Evolutionary conservation across 176 grass and related monocot species (phyloP), one percentile per base, ranked within the genome.

Genomic region (Leersia perrieri): DNA sequence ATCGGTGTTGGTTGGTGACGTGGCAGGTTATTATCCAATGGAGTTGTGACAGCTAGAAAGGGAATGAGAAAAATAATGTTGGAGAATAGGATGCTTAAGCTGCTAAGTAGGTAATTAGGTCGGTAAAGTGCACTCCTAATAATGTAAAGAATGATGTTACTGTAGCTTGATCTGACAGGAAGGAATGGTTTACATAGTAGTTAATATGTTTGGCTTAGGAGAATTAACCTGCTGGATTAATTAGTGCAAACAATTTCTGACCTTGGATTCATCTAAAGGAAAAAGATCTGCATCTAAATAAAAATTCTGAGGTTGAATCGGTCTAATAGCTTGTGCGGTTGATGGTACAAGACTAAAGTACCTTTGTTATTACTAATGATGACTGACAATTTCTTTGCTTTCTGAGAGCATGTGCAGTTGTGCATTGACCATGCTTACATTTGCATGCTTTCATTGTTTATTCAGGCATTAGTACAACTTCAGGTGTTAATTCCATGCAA

Each of bases 81-180:
- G 66, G 33, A 35, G 55, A 71, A 78, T 8, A 38, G 0, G 75
- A 62, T 71, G 25, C 66, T 60, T 41, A 76, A 67, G 66, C 15
- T 4, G 30, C 15, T 16, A 11, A 67, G 66, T 11, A 7, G 38
- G n/a, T 16, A 25, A 63, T 77, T 77, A 70, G 27, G 34, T 0
- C 2, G n/a, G 22, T 3, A 34, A 70, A 62, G 51, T 27, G 1
- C 2, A 3, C 5, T 1, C 16, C 33, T 31, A 40, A 68, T 3
- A 4, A 33, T 23, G 18, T 2, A 33, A 33, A 20, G 29, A 77
- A 71, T 85, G 36, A 53, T 7, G 49, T 47, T 30, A 30, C 57
- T 47, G 65, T 78, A 34, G 40, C 75, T 85, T 78, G 31, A 76
- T 42, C 12, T 69, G 73, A 42, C 73, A 61, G 72, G 28, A 81